Evolutionary conservation across 208 protist species (phyloP), one percentile per base, ranked within the genome.

Genomic region (Leishmania guyanensis): DNA sequence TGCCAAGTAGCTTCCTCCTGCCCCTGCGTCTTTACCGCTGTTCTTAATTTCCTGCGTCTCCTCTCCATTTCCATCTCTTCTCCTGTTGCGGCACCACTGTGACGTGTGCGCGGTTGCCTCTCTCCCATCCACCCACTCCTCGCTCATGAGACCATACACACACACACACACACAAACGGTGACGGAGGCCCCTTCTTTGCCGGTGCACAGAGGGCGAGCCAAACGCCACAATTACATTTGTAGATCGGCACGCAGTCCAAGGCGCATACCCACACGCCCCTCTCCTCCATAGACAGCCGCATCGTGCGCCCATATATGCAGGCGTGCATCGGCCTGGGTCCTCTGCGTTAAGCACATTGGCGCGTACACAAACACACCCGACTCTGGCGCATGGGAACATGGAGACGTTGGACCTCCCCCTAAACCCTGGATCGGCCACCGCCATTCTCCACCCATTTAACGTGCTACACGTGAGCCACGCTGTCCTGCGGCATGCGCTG

Each of bases 361-460:
- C 22, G 17, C 51, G 33, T 62, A 76, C 26, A 58, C 72, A 54
- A 8, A 46, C 5, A 39, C 51, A 46, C 16, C 20, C 14, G 16
- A 5, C 22, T 68, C 74, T 68, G 33, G 17, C 10, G 12, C 14
- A 9, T n/a, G 36, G 29, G 51, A 62, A 5, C 56, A 82, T 81
- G 78, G 72, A 85, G 1, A 48, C 53, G 22, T 20, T 82, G 9
- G 54, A 78, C 29, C 75, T 89, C 1, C 86, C 86, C 29, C 43
- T 87, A 22, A 68, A 66, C 20, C 83, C 84, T 6, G 83, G 81
- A 5, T 83, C 81, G 48, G 78, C 82, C 66, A 81, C 82, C 36
- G 84, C 89, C 66, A 43, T 89, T 12, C 82, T 92, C 62, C 90
- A 96, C 68, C 93, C 93, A 48, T 75, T 92, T 69, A 91, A 92